A percentile compares a stretch with the other conserved stretches of the same genome.
Evolutionary conservation across 1,139 yeast species (phyloP).

Genomic region (Wickerhamiella infanticola): DNA sequence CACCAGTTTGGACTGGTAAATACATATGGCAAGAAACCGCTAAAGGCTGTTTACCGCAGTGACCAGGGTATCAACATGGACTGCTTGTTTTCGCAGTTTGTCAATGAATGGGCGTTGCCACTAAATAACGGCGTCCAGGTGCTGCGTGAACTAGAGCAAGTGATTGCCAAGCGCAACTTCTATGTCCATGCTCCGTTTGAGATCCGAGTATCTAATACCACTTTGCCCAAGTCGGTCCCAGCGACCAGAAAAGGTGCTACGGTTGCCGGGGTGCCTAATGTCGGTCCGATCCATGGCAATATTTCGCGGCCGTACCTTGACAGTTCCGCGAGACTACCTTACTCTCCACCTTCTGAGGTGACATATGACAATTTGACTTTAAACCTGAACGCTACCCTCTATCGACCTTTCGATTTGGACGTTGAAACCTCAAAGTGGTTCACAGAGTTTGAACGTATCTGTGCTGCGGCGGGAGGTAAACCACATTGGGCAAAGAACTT

Average conservation of each 20-base stretch:
- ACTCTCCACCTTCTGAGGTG: slow-evolving; percentile 27
- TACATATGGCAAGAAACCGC: slow-evolving; percentile 44
- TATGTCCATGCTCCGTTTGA: slow-evolving; percentile 94
- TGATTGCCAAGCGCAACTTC: slow-evolving; percentile 44
- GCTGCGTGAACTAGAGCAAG: slow-evolving; percentile 44
- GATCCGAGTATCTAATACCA: slow-evolving; percentile 82
- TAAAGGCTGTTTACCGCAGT: slow-evolving; percentile 50
- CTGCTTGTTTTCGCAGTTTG: slow-evolving; percentile 86
- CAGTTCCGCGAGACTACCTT: slow-evolving; percentile 52
- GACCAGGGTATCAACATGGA: slow-evolving; percentile 69
- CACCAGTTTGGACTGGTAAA: slow-evolving; percentile 73
- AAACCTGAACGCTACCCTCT: slow-evolving; percentile 87
- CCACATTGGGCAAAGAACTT: slow-evolving; percentile 99
- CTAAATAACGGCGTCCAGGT: slow-evolving; percentile 60
- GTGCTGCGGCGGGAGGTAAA: slow-evolving; percentile 69
- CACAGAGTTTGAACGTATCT: slow-evolving; percentile 60
- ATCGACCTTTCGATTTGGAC: slow-evolving; percentile 71
- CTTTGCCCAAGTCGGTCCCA: slow-evolving; percentile 32
- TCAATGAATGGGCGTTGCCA: slow-evolving; percentile 94
- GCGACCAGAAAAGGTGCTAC: slow-evolving; percentile 3
- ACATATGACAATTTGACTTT: slow-evolving; percentile 68
- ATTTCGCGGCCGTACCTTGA: slow-evolving; percentile 67
- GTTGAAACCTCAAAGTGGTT: slow-evolving; percentile 74
- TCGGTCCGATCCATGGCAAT: slow-evolving; percentile 70
- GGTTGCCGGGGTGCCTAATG: slow-evolving; percentile 3